These are phyloP conservation scores for Fusarium nelsonii DNA, from an alignment of 2,329 filamentous ascomycete species.

Conservation along the genomic window DNA sequence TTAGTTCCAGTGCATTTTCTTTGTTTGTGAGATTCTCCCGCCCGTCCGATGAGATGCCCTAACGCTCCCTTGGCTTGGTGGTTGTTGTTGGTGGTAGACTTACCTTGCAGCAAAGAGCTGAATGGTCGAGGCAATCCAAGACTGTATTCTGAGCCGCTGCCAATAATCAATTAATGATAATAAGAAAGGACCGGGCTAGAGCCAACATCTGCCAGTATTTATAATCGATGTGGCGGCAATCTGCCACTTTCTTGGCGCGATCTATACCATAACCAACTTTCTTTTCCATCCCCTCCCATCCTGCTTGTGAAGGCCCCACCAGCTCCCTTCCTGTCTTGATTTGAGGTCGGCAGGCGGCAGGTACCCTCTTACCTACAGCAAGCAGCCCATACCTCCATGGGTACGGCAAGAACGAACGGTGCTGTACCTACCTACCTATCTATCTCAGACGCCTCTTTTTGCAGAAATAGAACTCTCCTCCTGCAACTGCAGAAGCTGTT, in stretches of 20 bases:
- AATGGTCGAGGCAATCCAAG: not conserved
- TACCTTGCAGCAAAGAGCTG: not conserved
- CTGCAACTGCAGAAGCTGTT: conserved; percentile 24
- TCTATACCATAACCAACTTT: conserved; percentile 12
- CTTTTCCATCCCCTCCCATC: not conserved
- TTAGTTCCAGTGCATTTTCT: conserved; percentile 6
- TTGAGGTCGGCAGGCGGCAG: not conserved
- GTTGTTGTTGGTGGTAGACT: not conserved
- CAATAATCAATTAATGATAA: not conserved
- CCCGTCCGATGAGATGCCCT: not conserved
- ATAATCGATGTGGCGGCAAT: conserved; percentile 6
- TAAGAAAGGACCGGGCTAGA: not conserved
- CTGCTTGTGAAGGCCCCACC: conserved; percentile 25
- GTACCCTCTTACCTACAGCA: not conserved
- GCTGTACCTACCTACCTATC: not conserved
- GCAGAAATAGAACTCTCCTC: conserved; percentile 23
- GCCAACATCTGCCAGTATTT: conserved; percentile 1
- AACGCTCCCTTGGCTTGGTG: not conserved
- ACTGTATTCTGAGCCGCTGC: not conserved
- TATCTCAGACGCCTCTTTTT: conserved; percentile 15
- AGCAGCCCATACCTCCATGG: no score
- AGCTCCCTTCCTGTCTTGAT: not conserved
- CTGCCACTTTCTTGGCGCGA: conserved; percentile 38
- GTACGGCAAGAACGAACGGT: not conserved
- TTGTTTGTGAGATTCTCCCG: conserved; percentile 7